phyloP scores from a whole-genome alignment of 441 rosid genomes.

The Gossypium gossypioides region DNA sequence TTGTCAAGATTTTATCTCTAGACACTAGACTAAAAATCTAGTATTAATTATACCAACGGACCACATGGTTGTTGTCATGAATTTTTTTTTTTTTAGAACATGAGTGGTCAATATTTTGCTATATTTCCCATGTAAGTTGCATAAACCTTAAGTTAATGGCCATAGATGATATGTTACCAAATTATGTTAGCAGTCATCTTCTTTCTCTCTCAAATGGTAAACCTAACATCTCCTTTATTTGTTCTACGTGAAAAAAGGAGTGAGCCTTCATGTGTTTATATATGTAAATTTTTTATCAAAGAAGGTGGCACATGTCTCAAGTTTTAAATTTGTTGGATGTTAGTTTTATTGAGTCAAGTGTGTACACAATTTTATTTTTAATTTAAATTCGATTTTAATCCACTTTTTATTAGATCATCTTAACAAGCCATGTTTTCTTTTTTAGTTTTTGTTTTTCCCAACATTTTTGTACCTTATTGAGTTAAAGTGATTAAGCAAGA shows the following conservation, averaged over 20 bases:
- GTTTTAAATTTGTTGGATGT: background rate
- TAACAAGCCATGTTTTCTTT: background rate
- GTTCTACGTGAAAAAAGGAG: background rate
- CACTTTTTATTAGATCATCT: background rate
- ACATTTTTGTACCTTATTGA: background rate
- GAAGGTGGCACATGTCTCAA: background rate
- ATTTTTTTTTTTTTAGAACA: background rate
- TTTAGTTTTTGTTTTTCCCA: background rate
- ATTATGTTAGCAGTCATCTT: constrained; percentile 14
- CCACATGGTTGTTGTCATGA: too few relatives aligned
- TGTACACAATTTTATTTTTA: background rate
- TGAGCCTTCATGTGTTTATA: background rate
- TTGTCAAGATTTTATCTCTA: too few relatives aligned
- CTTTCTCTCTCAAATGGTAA: constrained; percentile 4
- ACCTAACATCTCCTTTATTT: constrained; percentile 18
- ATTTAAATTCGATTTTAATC: background rate
- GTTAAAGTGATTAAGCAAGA: background rate
- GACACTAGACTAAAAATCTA: too few relatives aligned
- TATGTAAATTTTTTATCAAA: too few relatives aligned
- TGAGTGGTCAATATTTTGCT: constrained; percentile 1
- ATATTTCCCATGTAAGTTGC: constrained; percentile 8
- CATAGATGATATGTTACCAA: constrained; percentile 8
- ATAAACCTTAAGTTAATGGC: constrained; percentile 5
- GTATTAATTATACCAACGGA: too few relatives aligned
- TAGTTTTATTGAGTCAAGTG: background rate